Base-by-base conservation (phyloP, 225 moss, liverwort and hornwort species). In the Antitrichia curtipendula region DNA sequence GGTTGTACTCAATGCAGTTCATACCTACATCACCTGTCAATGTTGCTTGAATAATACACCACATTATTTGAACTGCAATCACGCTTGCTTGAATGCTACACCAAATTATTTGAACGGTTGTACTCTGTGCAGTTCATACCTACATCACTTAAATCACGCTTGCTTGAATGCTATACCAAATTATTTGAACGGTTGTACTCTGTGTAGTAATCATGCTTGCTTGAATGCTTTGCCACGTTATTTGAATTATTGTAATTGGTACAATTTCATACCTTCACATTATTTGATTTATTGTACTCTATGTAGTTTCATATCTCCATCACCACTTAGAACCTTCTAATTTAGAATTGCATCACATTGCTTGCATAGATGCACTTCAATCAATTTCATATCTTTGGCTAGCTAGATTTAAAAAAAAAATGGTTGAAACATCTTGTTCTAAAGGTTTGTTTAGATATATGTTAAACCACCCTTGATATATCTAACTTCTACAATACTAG, bases 121-220 rank as follows among this genome's bases (percentile, higher is more conserved):
- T 6, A 54, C 4, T 13, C 2, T 0, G 1, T 24, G 1, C 3
- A 23, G 0, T 47, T 29, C 29, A 18, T 75, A 50, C 8, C 5
- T 34, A 12, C 12, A 75, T 29, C 18, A 11, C 5, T 34, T 17
- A 63, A 63, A 32, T 16, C 16, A 58, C 12, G 4, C 10, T 58
- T 24, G 18, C 25, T 32, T 63, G 16, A 31, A 63, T 15, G 32
- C 4, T 6, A 10, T 12, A 5, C 6, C 12, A 58, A 3, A 4
- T 50, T 50, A 50, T 50, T 50, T 50, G 50, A 50, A 50, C 5
- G 21, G 2, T 57, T 23, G 57, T 57, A 57, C 4, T 24, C 10
- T 0, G 1, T 57, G 8, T 10, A 24, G 12, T 59, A 64, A 34
- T 64, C 34, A 64, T 2, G 2, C 18, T 64, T 64, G 18, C 34